A percentile compares a stretch with the other conserved stretches of the same genome.
Evolutionary conservation across 2,329 filamentous ascomycete species (phyloP).

Genomic region (Cordyceps tenuipes): DNA sequence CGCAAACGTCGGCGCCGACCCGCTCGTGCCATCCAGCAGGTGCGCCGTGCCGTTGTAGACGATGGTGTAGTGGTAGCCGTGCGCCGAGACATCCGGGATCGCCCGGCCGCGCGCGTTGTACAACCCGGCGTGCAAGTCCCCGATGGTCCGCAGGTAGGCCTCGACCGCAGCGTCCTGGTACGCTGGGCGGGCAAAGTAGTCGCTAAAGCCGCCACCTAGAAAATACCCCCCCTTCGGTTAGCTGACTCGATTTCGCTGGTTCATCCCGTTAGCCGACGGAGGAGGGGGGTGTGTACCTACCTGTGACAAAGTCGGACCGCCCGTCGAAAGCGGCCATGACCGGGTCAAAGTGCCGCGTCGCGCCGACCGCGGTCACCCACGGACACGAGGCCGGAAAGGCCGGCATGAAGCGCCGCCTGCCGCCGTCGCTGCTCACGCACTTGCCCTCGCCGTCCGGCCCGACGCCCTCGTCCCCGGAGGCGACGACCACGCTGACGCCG

Average conservation of each 20-base stretch:
- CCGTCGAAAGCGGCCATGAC: slow-evolving; percentile 42
- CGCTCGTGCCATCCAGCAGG: slow-evolving; percentile 25
- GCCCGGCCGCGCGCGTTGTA: slow-evolving; percentile 43
- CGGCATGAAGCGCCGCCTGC: slow-evolving; percentile 30
- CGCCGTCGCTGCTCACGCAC: slow-evolving; percentile 7
- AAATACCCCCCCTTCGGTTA: no score
- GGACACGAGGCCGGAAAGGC: slow-evolving; percentile 33
- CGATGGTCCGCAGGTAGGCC: slow-evolving; percentile 34
- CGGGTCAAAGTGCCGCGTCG: slow-evolving; percentile 36
- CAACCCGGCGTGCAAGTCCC: slow-evolving; percentile 40
- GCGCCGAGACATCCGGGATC: slow-evolving; percentile 54
- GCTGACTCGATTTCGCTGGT: no score
- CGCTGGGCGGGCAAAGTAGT: slow-evolving; percentile 22
- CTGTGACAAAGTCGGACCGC: slow-evolving; percentile 28
- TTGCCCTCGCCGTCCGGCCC: slow-evolving; percentile 1
- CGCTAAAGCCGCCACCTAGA: slow-evolving; percentile 15
- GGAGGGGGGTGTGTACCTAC: no score
- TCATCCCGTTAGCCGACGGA: no score
- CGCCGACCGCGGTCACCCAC: slow-evolving; percentile 50
- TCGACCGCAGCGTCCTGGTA: slow-evolving; percentile 21
- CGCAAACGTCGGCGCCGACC: slow-evolving; percentile 54
- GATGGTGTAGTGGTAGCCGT: slow-evolving; percentile 29
- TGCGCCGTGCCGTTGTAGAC: slow-evolving; percentile 15
- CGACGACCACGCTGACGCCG: slow-evolving; percentile 54
- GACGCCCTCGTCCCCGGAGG: slow-evolving; percentile 42